phyloP scores from a whole-genome alignment of 495 filamentous ascomycete genomes.

The Bacidia gigantensis region DNA sequence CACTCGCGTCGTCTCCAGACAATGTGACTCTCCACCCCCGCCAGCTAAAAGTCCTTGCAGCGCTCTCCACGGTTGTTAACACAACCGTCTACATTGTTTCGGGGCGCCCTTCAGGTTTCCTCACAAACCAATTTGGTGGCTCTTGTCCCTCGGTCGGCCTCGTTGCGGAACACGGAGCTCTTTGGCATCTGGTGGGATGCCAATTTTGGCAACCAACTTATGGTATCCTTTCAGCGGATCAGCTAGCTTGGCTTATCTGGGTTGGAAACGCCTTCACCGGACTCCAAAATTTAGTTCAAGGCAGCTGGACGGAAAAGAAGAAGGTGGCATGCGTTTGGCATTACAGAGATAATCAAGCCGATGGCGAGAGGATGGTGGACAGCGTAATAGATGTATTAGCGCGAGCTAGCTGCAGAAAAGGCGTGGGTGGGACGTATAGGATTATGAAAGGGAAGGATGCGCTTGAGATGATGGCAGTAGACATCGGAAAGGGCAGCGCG shows the following conservation, averaged over 20 bases:
- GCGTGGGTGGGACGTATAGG: background rate
- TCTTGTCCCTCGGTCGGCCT: conserved; percentile 64
- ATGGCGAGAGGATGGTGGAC: background rate
- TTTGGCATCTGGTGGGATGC: conserved; percentile 61
- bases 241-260: conserved; percentile 74
- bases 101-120: conserved; percentile 78
- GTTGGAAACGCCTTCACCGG: conserved; percentile 69
- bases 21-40: conserved; percentile 76
- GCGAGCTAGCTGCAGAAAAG: background rate
- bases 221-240: background rate
- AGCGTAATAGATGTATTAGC: background rate
- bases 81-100: conserved; percentile 98
- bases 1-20: conserved; percentile 79
- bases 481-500: conserved; percentile 40
- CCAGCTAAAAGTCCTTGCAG: conserved; percentile 63
- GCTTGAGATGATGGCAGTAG: conserved; percentile 89
- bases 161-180: conserved; percentile 90
- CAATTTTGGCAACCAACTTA: conserved; percentile 15
- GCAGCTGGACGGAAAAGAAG: conserved; percentile 88
- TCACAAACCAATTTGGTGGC: conserved; percentile 75
- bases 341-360: conserved; percentile 67
- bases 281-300: conserved; percentile 64
- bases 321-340: conserved; percentile 92
- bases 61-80: conserved; percentile 58
- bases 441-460: conserved; percentile 50